Evolutionary conservation across 2,329 filamentous ascomycete genomes (phyloP).

Genomic region (Xylariaceae sp.): DNA sequence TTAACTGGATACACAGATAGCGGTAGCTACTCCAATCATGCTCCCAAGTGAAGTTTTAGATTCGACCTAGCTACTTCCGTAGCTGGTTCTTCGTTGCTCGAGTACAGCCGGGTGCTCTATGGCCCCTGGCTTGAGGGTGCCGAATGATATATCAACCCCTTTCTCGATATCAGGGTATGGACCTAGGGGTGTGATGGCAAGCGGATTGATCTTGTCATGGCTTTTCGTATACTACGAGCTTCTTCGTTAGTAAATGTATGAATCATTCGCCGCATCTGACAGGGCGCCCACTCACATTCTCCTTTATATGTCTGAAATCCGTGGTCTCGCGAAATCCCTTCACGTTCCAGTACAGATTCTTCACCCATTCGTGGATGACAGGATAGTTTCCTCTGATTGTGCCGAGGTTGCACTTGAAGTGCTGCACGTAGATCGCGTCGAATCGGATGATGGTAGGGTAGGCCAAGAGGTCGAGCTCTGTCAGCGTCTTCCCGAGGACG

Average conservation of each 20-base stretch:
- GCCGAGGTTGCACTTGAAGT: constrained; percentile 64
- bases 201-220: constrained; percentile 56
- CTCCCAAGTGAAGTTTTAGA: too few relatives aligned
- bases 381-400: constrained; percentile 59
- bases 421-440: constrained; percentile 59
- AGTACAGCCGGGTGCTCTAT: constrained; percentile 41
- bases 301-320: constrained; percentile 65
- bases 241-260: neutral
- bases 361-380: constrained; percentile 57
- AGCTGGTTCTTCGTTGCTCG: constrained; percentile 30
- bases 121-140: constrained; percentile 43
- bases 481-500: constrained; percentile 51
- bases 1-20: too few relatives aligned
- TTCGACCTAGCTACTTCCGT: too few relatives aligned
- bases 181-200: constrained; percentile 58
- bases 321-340: constrained; percentile 55
- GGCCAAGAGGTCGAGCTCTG: constrained; percentile 55
- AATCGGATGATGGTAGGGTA: constrained; percentile 58
- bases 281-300: constrained; percentile 40
- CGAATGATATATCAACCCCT: constrained; percentile 46
- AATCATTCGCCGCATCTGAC: neutral
- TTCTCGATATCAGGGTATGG: constrained; percentile 56
- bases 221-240: constrained; percentile 45
- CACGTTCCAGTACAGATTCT: constrained; percentile 54
- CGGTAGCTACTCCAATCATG: too few relatives aligned